These are phyloP conservation scores for Heritiera littoralis DNA, from an alignment of 345 rosid species.

Conservation along the genomic window DNA sequence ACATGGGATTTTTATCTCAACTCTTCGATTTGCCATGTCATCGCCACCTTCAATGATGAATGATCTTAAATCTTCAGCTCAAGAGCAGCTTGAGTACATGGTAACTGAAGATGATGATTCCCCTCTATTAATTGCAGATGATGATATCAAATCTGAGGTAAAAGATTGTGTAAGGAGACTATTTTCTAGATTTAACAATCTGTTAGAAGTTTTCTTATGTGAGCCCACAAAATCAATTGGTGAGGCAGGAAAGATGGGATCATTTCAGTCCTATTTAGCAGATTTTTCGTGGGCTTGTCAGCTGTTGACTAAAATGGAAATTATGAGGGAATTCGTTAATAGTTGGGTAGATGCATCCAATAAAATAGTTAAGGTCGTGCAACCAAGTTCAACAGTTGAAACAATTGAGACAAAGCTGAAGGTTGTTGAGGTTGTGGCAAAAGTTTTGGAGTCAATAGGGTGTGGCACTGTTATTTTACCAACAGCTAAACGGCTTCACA, in stretches of 20 bases:
- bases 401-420: constrained; percentile 48
- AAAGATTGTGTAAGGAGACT: constrained; percentile 57
- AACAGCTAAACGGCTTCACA: constrained; percentile 55
- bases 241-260: constrained; percentile 33
- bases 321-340: constrained; percentile 62
- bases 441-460: constrained; percentile 71
- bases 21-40: constrained; percentile 71
- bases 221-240: constrained; percentile 34
- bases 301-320: constrained; percentile 66
- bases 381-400: constrained; percentile 33
- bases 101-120: constrained; percentile 89
- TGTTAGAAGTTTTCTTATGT: constrained; percentile 44
- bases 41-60: constrained; percentile 50
- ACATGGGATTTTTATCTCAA: constrained; percentile 53
- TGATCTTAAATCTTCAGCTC: constrained; percentile 66
- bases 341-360: constrained; percentile 74
- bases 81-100: constrained; percentile 92
- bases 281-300: constrained; percentile 73
- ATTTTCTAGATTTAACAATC: constrained; percentile 47
- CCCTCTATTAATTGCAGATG: constrained; percentile 58
- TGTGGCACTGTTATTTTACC: constrained; percentile 71
- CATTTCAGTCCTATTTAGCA: constrained; percentile 51
- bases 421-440: constrained; percentile 60
- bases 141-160: constrained; percentile 61
- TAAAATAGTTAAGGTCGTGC: constrained; percentile 48